phyloP scores from a whole-genome alignment of 2,329 filamentous ascomycete species.

The Talaromyces albobiverticillius region DNA sequence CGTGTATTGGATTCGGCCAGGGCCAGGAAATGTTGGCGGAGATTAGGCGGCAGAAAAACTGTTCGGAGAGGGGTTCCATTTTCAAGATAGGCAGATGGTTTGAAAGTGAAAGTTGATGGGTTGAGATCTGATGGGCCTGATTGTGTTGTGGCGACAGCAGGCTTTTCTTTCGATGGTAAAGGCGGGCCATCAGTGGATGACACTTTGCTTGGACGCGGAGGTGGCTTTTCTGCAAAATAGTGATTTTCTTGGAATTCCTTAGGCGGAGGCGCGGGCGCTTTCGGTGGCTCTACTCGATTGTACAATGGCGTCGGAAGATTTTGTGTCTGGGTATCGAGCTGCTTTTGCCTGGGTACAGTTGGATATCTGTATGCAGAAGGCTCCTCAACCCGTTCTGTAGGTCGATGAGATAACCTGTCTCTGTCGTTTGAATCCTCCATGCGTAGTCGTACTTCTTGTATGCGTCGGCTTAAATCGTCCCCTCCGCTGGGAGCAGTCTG shows the following conservation, averaged over 20 bases:
- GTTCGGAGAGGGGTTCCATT: conserved; percentile 83
- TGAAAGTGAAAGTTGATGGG: conserved; percentile 68
- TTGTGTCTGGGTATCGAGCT: conserved; percentile 22
- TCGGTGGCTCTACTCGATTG: conserved; percentile 19
- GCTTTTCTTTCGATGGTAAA: conserved; percentile 26
- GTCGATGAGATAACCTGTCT: conserved; percentile 12
- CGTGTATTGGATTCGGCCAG: conserved; percentile 74
- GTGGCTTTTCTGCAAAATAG: conserved; percentile 20
- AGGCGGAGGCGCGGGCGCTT: conserved; percentile 38
- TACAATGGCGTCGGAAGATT: conserved; percentile 19
- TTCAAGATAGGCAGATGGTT: conserved; percentile 82
- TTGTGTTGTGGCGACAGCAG: conserved; percentile 17
- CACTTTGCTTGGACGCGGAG: conserved; percentile 28
- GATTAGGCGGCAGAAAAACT: conserved; percentile 74
- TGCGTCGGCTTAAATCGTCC: conserved; percentile 50
- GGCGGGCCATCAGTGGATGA: conserved; percentile 18
- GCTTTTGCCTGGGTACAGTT: conserved; percentile 37
- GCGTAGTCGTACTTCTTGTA: conserved; percentile 49
- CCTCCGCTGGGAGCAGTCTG: conserved; percentile 30
- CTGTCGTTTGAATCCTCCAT: conserved; percentile 25
- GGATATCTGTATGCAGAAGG: conserved; percentile 41
- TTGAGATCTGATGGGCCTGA: conserved; percentile 29
- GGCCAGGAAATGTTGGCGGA: conserved; percentile 72
- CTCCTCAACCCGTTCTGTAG: conserved; percentile 16
- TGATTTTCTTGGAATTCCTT: conserved; percentile 26